phyloP scores from a whole-genome alignment of 2,329 filamentous ascomycete genomes.

The Trichoderma koningii region DNA sequence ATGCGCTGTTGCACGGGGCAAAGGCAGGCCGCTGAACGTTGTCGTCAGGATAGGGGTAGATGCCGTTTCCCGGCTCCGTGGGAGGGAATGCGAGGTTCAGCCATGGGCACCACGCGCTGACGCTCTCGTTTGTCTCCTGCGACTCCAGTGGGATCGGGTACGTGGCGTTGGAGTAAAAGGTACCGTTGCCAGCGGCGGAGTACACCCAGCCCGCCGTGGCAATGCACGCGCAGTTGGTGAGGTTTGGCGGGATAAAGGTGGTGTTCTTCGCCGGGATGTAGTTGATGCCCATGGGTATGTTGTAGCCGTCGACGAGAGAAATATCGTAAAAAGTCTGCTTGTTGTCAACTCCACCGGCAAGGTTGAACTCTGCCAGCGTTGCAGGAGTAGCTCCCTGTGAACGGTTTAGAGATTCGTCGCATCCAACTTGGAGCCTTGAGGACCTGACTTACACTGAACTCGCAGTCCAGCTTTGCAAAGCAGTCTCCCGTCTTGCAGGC shows the following conservation, averaged over 20 bases:
- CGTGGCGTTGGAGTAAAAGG: constrained; percentile 63
- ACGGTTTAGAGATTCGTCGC: background rate
- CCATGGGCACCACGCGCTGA: constrained; percentile 78
- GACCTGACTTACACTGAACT: constrained; percentile 59
- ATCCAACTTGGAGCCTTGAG: background rate
- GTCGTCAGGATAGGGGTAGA: constrained; percentile 81
- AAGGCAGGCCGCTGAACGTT: constrained; percentile 70
- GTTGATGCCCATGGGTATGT: constrained; percentile 68
- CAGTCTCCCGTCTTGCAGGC: constrained; percentile 79
- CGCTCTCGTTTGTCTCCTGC: constrained; percentile 55
- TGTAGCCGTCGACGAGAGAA: constrained; percentile 83
- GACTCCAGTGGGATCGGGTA: constrained; percentile 70
- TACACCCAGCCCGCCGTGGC: constrained; percentile 66
- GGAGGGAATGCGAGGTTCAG: constrained; percentile 70
- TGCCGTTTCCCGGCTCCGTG: constrained; percentile 68
- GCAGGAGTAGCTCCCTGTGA: constrained; percentile 68
- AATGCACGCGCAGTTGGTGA: constrained; percentile 76
- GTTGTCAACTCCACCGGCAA: constrained; percentile 62
- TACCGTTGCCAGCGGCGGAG: constrained; percentile 54
- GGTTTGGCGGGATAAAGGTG: constrained; percentile 70
- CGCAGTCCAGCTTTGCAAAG: constrained; percentile 67
- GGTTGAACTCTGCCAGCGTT: constrained; percentile 79
- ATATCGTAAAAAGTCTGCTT: constrained; percentile 80
- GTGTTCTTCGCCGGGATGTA: constrained; percentile 63
- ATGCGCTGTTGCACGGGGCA: constrained; percentile 76